Conservation (phyloP, 768 basidiomycete genomes). For the Pleurotus tuber-regium region DNA sequence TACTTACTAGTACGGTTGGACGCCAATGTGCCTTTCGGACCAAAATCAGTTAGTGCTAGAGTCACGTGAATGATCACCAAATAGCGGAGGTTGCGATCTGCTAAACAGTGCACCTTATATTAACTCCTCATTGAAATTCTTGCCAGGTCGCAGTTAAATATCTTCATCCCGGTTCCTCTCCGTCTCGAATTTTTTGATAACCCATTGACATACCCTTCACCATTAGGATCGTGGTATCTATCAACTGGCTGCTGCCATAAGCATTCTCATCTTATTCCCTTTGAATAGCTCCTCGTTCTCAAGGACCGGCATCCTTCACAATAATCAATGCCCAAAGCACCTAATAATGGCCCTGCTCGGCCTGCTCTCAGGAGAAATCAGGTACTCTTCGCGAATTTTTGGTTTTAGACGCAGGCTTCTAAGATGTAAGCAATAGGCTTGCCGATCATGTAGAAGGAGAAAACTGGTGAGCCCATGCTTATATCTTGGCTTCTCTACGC, state of each 20-base stretch:
- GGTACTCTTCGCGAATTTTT: conserved; percentile 32
- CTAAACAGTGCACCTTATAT: background rate
- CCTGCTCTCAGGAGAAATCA: conserved; percentile 79
- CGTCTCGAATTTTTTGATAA: background rate
- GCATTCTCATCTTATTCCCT: too few relatives aligned
- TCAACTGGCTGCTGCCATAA: too few relatives aligned
- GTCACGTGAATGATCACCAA: conserved; percentile 2
- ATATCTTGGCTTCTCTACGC: background rate
- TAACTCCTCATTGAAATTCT: background rate
- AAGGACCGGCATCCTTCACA: too few relatives aligned
- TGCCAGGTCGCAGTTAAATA: background rate
- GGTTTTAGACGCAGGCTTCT: conserved; percentile 4
- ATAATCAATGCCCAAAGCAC: conserved; percentile 65
- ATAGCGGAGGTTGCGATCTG: background rate
- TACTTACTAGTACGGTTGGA: background rate
- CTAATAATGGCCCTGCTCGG: conserved; percentile 43
- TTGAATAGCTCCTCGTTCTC: too few relatives aligned
- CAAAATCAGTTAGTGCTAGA: background rate
- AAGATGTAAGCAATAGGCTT: conserved; percentile 49
- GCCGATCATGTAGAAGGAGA: conserved; percentile 78
- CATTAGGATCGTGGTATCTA: too few relatives aligned
- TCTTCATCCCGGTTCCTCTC: background rate
- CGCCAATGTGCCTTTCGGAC: background rate
- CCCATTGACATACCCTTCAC: too few relatives aligned
- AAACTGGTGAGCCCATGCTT: conserved; percentile 60